Conservation (phyloP, 192 early-diverging fungal genomes). For the Umbelopsis isabellina region DNA sequence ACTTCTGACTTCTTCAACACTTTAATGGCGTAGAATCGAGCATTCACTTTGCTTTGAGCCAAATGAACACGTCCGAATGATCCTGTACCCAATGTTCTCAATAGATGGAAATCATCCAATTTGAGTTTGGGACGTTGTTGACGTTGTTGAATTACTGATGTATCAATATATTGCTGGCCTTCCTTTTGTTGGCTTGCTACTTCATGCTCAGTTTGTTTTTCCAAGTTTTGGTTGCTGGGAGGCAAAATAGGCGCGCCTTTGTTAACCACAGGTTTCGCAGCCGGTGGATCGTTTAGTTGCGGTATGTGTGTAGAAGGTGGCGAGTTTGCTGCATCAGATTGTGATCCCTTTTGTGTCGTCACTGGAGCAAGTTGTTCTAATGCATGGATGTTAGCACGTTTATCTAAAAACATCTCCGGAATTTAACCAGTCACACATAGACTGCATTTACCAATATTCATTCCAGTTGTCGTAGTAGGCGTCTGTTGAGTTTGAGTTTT, state of each 20-base stretch:
- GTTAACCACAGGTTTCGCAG: constrained; percentile 3
- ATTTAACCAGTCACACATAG: not conserved
- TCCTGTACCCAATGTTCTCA: constrained; percentile 94
- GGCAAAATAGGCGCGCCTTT: not conserved
- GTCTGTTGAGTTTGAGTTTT: not conserved
- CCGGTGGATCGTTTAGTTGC: not conserved
- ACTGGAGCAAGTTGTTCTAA: constrained; percentile 6
- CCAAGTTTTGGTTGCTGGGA: not conserved
- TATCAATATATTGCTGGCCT: constrained; percentile 31
- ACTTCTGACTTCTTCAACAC: constrained; percentile 95
- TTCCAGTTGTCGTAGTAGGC: not conserved
- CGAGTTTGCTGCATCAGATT: not conserved
- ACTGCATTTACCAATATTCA: not conserved
- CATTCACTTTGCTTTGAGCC: constrained; percentile 78
- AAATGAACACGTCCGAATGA: constrained; percentile 98
- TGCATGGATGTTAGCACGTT: not conserved
- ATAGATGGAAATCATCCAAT: constrained; percentile 83
- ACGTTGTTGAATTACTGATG: constrained; percentile 35
- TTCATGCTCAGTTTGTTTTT: constrained; percentile 5
- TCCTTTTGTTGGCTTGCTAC: not conserved
- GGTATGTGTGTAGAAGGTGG: constrained; percentile 1
- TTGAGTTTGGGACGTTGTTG: constrained; percentile 54
- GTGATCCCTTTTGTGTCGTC: not conserved
- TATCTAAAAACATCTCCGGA: not conserved
- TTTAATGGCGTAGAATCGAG: constrained; percentile 95